Evolutionary conservation across 176 grass and related monocot genomes (phyloP).

Genomic region (Oryza glaberrima): DNA sequence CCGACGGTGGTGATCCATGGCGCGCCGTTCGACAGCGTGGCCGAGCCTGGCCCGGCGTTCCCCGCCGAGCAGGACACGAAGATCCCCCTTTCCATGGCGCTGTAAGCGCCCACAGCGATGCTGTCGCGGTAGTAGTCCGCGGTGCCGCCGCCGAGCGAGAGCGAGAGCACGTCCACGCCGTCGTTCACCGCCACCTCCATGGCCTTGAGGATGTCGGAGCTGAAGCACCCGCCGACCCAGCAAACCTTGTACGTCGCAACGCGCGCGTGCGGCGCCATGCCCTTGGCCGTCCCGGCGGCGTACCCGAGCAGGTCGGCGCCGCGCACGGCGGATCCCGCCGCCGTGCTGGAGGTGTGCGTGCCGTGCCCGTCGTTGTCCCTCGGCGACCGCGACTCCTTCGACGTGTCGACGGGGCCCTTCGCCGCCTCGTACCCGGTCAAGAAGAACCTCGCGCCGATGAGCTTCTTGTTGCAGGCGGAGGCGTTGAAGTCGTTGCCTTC

Average conservation of each 20-base stretch:
- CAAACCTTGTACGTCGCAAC: constrained; percentile 93
- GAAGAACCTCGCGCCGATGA: constrained; percentile 86
- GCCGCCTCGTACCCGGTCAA: constrained; percentile 76
- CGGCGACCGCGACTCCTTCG: constrained; percentile 78
- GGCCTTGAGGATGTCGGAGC: constrained; percentile 92
- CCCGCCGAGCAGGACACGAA: constrained; percentile 87
- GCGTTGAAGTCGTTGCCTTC: constrained; percentile 71
- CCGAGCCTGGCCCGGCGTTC: constrained; percentile 70
- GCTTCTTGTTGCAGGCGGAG: constrained; percentile 78
- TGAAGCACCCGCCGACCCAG: constrained; percentile 90
- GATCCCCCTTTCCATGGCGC: constrained; percentile 86
- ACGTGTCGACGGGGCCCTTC: constrained; percentile 73
- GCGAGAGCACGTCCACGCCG: constrained; percentile 80
- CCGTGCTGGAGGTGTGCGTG: constrained; percentile 88
- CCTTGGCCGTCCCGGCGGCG: constrained; percentile 73
- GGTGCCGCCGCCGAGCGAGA: constrained; percentile 82
- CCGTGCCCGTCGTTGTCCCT: constrained; percentile 95
- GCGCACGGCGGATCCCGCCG: constrained; percentile 60
- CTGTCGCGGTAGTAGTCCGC: constrained; percentile 83
- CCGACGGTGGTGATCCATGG: constrained; percentile 98
- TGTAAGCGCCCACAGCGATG: constrained; percentile 84
- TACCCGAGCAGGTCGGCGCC: constrained; percentile 72
- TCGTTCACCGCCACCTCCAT: constrained; percentile 91
- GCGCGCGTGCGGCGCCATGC: constrained; percentile 80
- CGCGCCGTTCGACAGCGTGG: constrained; percentile 79